phyloP scores from a whole-genome alignment of 352 stramenopile species.

The Elongisporangium anandrum region DNA sequence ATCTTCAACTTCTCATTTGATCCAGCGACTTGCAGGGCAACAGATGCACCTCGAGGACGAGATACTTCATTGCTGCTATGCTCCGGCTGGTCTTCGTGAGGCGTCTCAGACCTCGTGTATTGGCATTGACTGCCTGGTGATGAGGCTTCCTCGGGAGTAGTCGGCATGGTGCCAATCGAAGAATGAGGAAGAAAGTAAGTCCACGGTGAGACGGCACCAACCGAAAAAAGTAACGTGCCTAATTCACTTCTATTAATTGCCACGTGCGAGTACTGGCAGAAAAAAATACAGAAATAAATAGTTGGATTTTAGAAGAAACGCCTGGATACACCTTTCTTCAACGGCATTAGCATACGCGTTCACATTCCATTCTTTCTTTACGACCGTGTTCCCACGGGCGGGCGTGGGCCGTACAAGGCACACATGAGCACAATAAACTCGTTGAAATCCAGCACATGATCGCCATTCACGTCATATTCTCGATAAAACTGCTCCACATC shows the following conservation, averaged over 20 bases:
- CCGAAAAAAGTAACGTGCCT: too few species aligned
- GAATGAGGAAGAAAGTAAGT: neutral
- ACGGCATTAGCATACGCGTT: constrained; percentile 11
- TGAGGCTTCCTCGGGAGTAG: neutral
- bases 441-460: constrained; percentile 56
- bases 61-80: neutral
- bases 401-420: constrained; percentile 25
- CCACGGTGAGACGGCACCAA: neutral
- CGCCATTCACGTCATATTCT: constrained; percentile 46
- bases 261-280: neutral
- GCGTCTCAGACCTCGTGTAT: neutral
- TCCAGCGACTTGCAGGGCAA: neutral
- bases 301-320: neutral
- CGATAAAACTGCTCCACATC: constrained; percentile 54
- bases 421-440: constrained; percentile 67
- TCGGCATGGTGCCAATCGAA: neutral
- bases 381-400: neutral
- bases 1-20: neutral
- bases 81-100: neutral
- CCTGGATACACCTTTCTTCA: neutral
- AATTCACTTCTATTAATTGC: too few species aligned
- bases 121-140: neutral
- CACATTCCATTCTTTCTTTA: neutral
- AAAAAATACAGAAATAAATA: neutral
- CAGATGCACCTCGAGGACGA: neutral